Base-by-base conservation (phyloP, 176 grass and related monocot species). In the Typha latifolia region DNA sequence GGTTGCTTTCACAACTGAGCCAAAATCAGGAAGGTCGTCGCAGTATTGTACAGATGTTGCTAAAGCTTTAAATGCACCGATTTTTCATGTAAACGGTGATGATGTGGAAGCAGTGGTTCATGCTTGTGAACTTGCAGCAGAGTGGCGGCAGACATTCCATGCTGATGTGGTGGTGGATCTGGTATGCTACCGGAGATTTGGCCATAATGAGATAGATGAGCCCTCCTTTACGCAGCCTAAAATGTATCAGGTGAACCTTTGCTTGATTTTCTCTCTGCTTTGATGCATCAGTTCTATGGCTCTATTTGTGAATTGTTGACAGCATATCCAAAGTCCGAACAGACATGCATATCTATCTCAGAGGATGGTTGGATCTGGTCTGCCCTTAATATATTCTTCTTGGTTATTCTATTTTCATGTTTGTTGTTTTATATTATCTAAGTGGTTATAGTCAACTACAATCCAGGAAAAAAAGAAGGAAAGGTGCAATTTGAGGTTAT, bases 161-260 rank as follows among this genome's bases (percentile, higher is more conserved):
- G 88, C 87, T 59, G 92, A 96, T 47, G 92, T 96, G 12, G 87
- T 91, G 14, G 80, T 96, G 1, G 87, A 96, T 69, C 75, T 96
- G 19, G 84, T 96, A 37, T 91, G 92, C 55, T 96, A 96, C 61
- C 70, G 92, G 29, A 79, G 87, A 62, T 91, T 91, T 55, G 92
- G 92, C 6, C 92, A 96, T 50, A 96, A 96, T 37, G 92, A 96
- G 84, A 96, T 96, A 14, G 92, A 96, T 56, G 92, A 96, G 22
- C 92, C 92, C 16, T 96, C 92, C 61, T 96, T 96, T 73, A 96
- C 92, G 16, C 92, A 96, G 49, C 92, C 92, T 50, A 96, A 88
- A 79, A 96, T 96, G 92, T 96, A 96, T 67, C 72, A 89, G 92
- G 92, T 96, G 69, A 74, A 19, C 19, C 37, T 71, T 68, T n/a